Evolutionary conservation across 2,329 filamentous ascomycete genomes (phyloP).

Genomic region (Zopfia rhizophila): DNA sequence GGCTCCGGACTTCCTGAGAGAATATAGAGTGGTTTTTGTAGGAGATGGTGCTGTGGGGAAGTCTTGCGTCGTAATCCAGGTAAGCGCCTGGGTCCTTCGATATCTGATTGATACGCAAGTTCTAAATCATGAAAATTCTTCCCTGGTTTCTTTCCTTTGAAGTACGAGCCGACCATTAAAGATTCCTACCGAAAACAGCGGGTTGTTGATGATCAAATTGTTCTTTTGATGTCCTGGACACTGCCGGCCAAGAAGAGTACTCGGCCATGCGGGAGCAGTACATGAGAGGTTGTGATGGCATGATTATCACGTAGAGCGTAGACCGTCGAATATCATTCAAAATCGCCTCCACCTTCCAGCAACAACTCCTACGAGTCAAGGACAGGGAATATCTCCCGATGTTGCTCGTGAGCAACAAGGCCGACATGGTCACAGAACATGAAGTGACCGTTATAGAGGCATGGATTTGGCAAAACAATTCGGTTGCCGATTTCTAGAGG

Average conservation of each 20-base stretch:
- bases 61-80: conserved; percentile 93
- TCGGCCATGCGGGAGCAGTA: conserved; percentile 98
- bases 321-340: conserved; percentile 94
- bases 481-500: conserved; percentile 95
- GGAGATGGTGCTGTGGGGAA: conserved; percentile 96
- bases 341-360: conserved; percentile 92
- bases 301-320: conserved; percentile 94
- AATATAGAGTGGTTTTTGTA: conserved; percentile 76
- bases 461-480: conserved; percentile 82
- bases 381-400: conserved; percentile 99
- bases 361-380: conserved; percentile 95
- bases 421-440: conserved; percentile 88
- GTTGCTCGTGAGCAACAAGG: conserved; percentile 97
- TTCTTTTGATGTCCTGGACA: conserved; percentile 95
- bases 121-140: not conserved
- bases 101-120: not conserved
- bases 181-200: conserved; percentile 99
- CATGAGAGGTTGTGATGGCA: conserved; percentile 96
- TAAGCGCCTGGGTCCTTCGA: conserved; percentile 17
- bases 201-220: conserved; percentile 94
- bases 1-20: conserved; percentile 56
- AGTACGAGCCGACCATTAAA: conserved; percentile 98
- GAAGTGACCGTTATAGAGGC: conserved; percentile 89
- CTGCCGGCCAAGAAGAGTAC: conserved; percentile 95
- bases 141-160: conserved; percentile 63